A percentile compares a stretch with the other conserved stretches of the same genome.
These are phyloP conservation scores for Trichosanthes cucumerina DNA, from an alignment of 306 rosid species.

Conservation along the genomic window DNA sequence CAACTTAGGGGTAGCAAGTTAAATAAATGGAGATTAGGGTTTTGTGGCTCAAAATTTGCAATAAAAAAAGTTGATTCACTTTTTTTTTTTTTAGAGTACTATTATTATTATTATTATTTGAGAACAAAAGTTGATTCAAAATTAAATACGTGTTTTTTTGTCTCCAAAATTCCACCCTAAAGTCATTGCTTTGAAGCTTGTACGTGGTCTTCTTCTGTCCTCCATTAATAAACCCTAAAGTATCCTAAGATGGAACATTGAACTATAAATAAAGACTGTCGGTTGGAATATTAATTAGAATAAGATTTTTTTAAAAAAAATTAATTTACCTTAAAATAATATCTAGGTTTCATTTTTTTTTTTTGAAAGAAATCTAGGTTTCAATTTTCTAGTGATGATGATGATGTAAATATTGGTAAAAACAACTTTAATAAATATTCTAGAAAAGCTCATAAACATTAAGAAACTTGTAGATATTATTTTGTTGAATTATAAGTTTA, in stretches of 20 bases:
- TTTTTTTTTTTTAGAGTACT: no score
- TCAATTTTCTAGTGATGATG: no score
- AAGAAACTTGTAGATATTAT: neutral
- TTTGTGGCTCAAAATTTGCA: constrained; percentile 2
- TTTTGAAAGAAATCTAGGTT: no score
- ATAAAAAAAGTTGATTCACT: neutral
- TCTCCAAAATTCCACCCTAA: constrained; percentile 5
- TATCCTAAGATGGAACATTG: neutral
- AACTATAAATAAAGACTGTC: neutral
- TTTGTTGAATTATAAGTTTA: no score
- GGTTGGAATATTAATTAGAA: neutral
- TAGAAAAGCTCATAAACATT: no score
- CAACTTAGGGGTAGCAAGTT: neutral
- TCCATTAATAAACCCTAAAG: neutral
- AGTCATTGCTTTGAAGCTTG: neutral
- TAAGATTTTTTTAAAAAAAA: no score
- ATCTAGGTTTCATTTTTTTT: no score
- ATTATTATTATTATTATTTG: no score
- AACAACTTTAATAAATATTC: no score
- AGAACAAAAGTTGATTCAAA: neutral
- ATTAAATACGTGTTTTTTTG: neutral
- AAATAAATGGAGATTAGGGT: neutral
- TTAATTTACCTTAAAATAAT: no score
- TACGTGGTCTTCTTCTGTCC: neutral
- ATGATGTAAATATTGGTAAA: no score